Percentiles rank a stretch among this genome's conserved stretches.
Evolutionary conservation across 1,139 yeast species (phyloP).

Genomic region (Nadsonia commutata): DNA sequence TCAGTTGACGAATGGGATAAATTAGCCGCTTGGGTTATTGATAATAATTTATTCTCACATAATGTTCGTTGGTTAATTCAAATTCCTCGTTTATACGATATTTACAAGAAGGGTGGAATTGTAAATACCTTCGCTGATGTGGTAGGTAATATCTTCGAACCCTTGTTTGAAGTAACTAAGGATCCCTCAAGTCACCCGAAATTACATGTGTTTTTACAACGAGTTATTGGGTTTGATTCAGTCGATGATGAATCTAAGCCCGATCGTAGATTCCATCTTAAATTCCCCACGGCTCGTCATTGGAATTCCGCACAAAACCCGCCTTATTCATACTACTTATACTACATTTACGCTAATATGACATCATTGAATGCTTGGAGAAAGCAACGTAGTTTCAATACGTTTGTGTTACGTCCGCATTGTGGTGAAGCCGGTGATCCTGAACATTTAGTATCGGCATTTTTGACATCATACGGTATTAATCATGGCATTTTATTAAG

Average conservation of each 20-base stretch:
- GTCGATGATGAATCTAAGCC: slow-evolving; percentile 95
- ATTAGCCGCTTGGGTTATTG: slow-evolving; percentile 87
- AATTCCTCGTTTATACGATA: slow-evolving; percentile 82
- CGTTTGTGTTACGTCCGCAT: slow-evolving; percentile 89
- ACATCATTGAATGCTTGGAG: slow-evolving; percentile 79
- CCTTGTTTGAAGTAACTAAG: slow-evolving; percentile 81
- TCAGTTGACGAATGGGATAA: slow-evolving; percentile 88
- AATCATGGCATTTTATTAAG: slow-evolving; percentile 90
- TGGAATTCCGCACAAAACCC: slow-evolving; percentile 79
- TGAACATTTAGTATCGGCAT: slow-evolving; percentile 85
- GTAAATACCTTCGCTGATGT: slow-evolving; percentile 65
- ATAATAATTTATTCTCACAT: slow-evolving; percentile 79
- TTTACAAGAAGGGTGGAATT: slow-evolving; percentile 65
- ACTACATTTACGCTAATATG: slow-evolving; percentile 75
- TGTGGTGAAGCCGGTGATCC: slow-evolving; percentile 99
- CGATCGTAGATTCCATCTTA: slow-evolving; percentile 66
- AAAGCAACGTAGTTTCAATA: slow-evolving; percentile 55
- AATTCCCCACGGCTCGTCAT: slow-evolving; percentile 65
- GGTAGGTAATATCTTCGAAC: slow-evolving; percentile 64
- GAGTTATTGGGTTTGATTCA: slow-evolving; percentile 95
- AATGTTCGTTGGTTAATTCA: slow-evolving; percentile 96
- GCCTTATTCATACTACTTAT: slow-evolving; percentile 91
- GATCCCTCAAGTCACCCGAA: slow-evolving; percentile 83
- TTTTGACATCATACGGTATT: slow-evolving; percentile 77
- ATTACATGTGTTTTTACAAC: slow-evolving; percentile 68